These are phyloP conservation scores for Microbotryum lychnidis-dioicae DNA, from an alignment of 1,284 basidiomycete genomes.

Conservation along the genomic window DNA sequence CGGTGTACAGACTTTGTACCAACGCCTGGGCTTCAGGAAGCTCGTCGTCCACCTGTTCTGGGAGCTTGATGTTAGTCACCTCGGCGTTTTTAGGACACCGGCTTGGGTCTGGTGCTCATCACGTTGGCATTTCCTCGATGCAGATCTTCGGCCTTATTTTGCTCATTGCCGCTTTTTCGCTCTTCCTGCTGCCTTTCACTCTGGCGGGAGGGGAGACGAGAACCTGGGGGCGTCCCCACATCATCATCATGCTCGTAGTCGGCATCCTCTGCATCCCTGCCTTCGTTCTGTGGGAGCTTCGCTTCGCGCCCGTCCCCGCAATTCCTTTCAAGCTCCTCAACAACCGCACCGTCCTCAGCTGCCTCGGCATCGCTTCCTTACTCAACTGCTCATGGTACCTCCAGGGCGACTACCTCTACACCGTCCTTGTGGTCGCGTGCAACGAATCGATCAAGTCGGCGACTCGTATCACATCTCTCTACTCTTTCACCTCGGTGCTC, in stretches of 20 bases:
- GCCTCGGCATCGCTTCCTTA: slow-evolving; percentile 40
- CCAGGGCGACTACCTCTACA: slow-evolving; percentile 41
- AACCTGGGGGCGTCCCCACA: slow-evolving; percentile 38
- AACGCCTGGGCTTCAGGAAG: slow-evolving; percentile 23
- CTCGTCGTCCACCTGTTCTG: slow-evolving; percentile 41
- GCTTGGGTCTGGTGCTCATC: too few species aligned
- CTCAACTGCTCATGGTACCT: slow-evolving; percentile 42
- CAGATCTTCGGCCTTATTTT: not conserved
- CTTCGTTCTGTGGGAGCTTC: slow-evolving; percentile 42
- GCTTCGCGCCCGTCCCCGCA: slow-evolving; percentile 39
- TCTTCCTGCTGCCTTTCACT: slow-evolving; percentile 43
- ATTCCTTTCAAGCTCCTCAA: slow-evolving; percentile 41
- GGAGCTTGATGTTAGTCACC: slow-evolving; percentile 36
- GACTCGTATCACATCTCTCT: slow-evolving; percentile 41
- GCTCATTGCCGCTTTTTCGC: slow-evolving; percentile 38
- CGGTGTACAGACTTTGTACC: slow-evolving; percentile 35
- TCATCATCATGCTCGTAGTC: slow-evolving; percentile 43
- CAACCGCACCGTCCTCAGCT: slow-evolving; percentile 41
- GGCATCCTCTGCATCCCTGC: slow-evolving; percentile 39
- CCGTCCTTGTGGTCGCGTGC: slow-evolving; percentile 41
- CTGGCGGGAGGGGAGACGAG: slow-evolving; percentile 39
- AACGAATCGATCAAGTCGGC: slow-evolving; percentile 39
- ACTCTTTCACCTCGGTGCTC: slow-evolving; percentile 41
- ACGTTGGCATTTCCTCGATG: not conserved
- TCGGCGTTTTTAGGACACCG: too few species aligned